Base-by-base conservation (phyloP, 148 eudicot genomes). In the Drosera capensis region DNA sequence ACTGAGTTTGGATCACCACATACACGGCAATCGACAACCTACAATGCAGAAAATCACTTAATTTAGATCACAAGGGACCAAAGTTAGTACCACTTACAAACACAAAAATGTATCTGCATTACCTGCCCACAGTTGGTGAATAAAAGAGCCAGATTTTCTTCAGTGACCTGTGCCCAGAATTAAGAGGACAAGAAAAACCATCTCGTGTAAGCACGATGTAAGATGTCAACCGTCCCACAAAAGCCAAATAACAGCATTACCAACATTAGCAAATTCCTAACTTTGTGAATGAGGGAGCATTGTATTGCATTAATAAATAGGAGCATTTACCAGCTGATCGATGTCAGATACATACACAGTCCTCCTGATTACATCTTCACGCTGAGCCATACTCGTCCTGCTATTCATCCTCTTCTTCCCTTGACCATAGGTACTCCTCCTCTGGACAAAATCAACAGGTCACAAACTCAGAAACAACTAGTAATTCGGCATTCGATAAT, bases 81-180 rank as follows among this genome's bases (percentile, higher is more conserved):
- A 90, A 82, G 57, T 84, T 95, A 95, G 84, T 71, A 46, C 59
- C 21, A 49, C 46, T 19, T 42, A 9, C 17, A 46, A 19, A 18
- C 51, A 23, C 1, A 35, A 21, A 38, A 18, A 16, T 50, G 42
- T 13, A 21, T 23, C 28, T 15, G 23, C 14, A 21, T 50, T 65
- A 90, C 97, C 97, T 80, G 97, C 52, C 97, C 97, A 44, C 97
- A 90, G 44, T 59, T 57, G 59, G 78, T 63, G 66, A 90, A 90
- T 31, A 90, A 80, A 22, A n/a, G n/a, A n/a, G n/a, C n/a, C n/a
- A n/a, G n/a, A n/a, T n/a, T n/a, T n/a, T n/a, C n/a, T n/a, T n/a
- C 97, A 25, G 97, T 90, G 41, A 90, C 95, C 97, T 90, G 59
- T 3, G 61, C 18, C 36, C 17, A 22, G 19, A 36, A n/a, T n/a